Evolutionary conservation across 495 filamentous ascomycete species (phyloP).

Genomic region (Penicillium arizonense): DNA sequence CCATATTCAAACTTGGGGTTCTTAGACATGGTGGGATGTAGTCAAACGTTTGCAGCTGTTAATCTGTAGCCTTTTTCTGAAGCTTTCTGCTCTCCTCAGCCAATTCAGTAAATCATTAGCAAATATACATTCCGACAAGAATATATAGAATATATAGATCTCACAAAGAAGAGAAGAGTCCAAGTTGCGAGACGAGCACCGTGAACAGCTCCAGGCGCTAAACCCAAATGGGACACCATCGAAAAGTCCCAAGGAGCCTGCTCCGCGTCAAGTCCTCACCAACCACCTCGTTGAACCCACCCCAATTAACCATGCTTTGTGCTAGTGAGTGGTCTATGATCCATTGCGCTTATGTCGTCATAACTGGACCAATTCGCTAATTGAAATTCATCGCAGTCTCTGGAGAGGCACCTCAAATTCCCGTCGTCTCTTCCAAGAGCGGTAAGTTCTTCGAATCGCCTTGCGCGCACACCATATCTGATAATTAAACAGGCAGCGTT

Average conservation of each 20-base stretch:
- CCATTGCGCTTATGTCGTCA: neutral
- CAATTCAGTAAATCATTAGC: neutral
- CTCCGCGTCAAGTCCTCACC: slow-evolving; percentile 29
- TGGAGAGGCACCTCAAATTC: slow-evolving; percentile 92
- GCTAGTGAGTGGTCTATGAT: slow-evolving; percentile 56
- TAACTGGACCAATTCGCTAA: slow-evolving; percentile 15
- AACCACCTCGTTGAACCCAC: slow-evolving; percentile 28
- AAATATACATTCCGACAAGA: neutral
- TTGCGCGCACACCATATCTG: slow-evolving; percentile 21
- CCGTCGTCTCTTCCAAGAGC: slow-evolving; percentile 91
- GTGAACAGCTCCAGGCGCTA: slow-evolving; percentile 33
- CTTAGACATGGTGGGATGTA: slow-evolving; percentile 36
- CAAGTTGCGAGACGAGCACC: neutral
- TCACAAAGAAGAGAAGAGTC: neutral
- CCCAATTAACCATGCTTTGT: slow-evolving; percentile 59
- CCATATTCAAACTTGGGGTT: slow-evolving; percentile 51
- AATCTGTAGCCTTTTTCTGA: slow-evolving; percentile 7
- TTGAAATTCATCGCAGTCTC: slow-evolving; percentile 63
- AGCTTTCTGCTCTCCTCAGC: slow-evolving; percentile 3
- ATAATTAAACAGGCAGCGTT: slow-evolving; percentile 62
- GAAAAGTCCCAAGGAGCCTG: slow-evolving; percentile 45
- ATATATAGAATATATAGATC: neutral
- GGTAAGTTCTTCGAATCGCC: slow-evolving; percentile 53
- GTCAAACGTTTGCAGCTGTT: neutral
- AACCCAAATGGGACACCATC: slow-evolving; percentile 35